These are phyloP conservation scores for Mortierella sp. DNA, from an alignment of 371 early-diverging fungal species.

Conservation along the genomic window DNA sequence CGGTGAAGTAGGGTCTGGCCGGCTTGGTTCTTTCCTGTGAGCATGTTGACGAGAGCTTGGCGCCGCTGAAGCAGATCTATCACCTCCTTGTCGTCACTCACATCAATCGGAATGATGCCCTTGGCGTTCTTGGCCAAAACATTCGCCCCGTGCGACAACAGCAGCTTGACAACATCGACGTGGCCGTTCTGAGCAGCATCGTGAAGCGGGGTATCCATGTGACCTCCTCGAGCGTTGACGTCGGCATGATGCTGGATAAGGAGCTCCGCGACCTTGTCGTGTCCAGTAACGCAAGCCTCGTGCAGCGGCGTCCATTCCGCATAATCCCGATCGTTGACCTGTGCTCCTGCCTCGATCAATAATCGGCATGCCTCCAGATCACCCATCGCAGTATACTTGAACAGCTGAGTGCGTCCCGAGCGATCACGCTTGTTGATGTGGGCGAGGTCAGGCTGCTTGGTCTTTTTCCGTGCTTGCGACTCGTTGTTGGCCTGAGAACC, in stretches of 20 bases:
- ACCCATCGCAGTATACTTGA: constrained; percentile 66
- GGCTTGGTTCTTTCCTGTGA: constrained; percentile 60
- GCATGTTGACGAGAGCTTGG: constrained; percentile 36
- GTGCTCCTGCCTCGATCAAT: constrained; percentile 63
- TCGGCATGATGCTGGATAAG: constrained; percentile 70
- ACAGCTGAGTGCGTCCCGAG: constrained; percentile 70
- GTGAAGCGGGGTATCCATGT: constrained; percentile 84
- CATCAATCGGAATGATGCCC: constrained; percentile 59
- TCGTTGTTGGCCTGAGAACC: constrained; percentile 8
- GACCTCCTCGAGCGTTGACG: constrained; percentile 72
- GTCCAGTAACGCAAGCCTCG: constrained; percentile 76
- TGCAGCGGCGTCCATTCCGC: constrained; percentile 80
- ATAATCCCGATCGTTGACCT: constrained; percentile 72
- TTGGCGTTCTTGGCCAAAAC: constrained; percentile 69
- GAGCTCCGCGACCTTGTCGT: constrained; percentile 66
- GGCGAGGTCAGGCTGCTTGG: constrained; percentile 35
- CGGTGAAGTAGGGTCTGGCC: constrained; percentile 71
- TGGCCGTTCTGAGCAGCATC: constrained; percentile 83
- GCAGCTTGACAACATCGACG: constrained; percentile 66
- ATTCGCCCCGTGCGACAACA: constrained; percentile 75
- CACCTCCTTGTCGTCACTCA: constrained; percentile 47
- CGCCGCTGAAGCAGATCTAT: constrained; percentile 41
- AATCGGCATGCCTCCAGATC: constrained; percentile 65
- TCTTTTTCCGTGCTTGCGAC: constrained; percentile 28
- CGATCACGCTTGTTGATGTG: constrained; percentile 71